These are phyloP conservation scores for Pichia cabralensis DNA, from an alignment of 805 yeast genomes.

Conservation along the genomic window DNA sequence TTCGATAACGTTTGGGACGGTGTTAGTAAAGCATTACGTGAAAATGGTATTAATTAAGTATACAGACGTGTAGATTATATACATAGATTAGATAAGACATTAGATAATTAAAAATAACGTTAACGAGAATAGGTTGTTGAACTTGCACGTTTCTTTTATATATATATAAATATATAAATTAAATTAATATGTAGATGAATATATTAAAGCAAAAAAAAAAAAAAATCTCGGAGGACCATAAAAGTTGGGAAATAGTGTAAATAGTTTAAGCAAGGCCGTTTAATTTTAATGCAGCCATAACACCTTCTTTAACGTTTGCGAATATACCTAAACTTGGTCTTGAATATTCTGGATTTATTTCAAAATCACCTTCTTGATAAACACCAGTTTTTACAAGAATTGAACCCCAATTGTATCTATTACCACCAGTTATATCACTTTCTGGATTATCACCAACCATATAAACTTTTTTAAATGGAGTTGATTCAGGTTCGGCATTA, in stretches of 20 bases:
- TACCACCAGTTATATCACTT: conserved; percentile 86
- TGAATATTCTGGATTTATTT: conserved; percentile 21
- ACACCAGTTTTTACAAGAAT: conserved; percentile 85
- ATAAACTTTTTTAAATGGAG: conserved; percentile 55
- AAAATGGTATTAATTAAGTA: conserved; percentile 4
- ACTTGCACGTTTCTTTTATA: too few relatives aligned
- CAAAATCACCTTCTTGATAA: conserved; percentile 50
- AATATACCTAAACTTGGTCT: conserved; percentile 41
- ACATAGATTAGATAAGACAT: not conserved
- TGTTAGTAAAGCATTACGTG: conserved; percentile 22
- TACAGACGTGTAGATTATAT: not conserved
- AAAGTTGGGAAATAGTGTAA: too few relatives aligned
- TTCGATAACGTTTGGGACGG: conserved; percentile 37
- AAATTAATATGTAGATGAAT: too few relatives aligned
- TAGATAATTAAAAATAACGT: not conserved
- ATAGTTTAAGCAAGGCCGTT: conserved; percentile 11
- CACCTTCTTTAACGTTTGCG: conserved; percentile 39
- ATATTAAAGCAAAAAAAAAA: too few relatives aligned
- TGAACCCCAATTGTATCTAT: conserved; percentile 79
- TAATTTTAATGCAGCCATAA: conserved; percentile 19
- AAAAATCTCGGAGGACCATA: too few relatives aligned
- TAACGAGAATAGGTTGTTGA: too few relatives aligned
- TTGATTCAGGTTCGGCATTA: conserved; percentile 27
- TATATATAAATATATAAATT: too few relatives aligned
- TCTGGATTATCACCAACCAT: conserved; percentile 99